Conservation (phyloP, 1,284 basidiomycete species). For the Neotropicomus parvogracilis region DNA sequence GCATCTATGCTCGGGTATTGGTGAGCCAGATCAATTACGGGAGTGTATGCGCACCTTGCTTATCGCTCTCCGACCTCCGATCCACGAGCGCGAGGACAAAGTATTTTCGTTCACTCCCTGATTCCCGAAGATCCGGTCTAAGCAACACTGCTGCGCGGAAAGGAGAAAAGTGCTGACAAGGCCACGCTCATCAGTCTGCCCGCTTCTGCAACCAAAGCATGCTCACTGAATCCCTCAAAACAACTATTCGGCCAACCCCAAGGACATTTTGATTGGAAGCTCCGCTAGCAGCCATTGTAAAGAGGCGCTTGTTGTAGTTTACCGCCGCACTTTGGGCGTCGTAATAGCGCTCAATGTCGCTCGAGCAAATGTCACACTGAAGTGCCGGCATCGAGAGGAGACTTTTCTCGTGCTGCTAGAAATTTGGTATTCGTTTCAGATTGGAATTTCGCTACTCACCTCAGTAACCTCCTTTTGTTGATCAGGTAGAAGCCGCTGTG, state of each 20-base stretch:
- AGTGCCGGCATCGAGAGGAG: slow-evolving; percentile 68
- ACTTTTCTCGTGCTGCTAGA: slow-evolving; percentile 66
- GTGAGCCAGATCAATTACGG: not conserved
- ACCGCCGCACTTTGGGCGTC: slow-evolving; percentile 69
- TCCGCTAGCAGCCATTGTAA: slow-evolving; percentile 62
- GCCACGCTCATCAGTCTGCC: not conserved
- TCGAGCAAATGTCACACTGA: slow-evolving; percentile 62
- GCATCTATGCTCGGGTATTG: slow-evolving; percentile 45
- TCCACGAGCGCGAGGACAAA: slow-evolving; percentile 77
- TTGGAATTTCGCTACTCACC: slow-evolving; percentile 41
- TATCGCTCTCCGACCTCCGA: slow-evolving; percentile 53
- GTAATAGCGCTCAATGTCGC: slow-evolving; percentile 77
- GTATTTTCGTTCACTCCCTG: slow-evolving; percentile 56
- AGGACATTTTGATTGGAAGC: slow-evolving; percentile 71
- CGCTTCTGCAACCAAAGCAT: not conserved
- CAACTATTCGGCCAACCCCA: slow-evolving; percentile 72
- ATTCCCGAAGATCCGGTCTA: slow-evolving; percentile 57
- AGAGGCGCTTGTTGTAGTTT: slow-evolving; percentile 62
- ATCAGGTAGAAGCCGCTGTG: slow-evolving; percentile 89
- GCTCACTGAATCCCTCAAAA: slow-evolving; percentile 80
- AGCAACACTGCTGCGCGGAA: slow-evolving; percentile 74
- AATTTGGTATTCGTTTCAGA: not conserved
- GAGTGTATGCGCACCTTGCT: slow-evolving; percentile 43
- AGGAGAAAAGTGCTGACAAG: slow-evolving; percentile 70
- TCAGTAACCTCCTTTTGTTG: slow-evolving; percentile 85